A percentile compares a stretch with the other conserved stretches of the same genome.
phyloP scores from a whole-genome alignment of 2,329 filamentous ascomycete genomes.

The Aureobasidium sp. region DNA sequence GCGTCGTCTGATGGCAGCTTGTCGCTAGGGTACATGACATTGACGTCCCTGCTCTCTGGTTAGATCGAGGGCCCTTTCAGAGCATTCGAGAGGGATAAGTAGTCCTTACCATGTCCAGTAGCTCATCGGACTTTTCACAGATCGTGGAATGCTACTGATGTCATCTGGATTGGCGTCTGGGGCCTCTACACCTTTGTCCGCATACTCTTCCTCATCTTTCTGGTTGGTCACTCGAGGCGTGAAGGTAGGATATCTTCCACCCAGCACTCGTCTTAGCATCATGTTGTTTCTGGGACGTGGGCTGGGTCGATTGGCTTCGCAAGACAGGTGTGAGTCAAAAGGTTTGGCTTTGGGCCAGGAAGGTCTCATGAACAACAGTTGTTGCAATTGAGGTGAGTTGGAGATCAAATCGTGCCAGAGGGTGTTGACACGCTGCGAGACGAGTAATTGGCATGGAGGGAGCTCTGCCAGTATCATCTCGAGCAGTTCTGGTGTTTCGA shows the following conservation, averaged over 20 bases:
- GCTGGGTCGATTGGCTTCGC: constrained; percentile 21
- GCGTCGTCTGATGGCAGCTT: constrained; percentile 16
- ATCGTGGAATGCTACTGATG: neutral
- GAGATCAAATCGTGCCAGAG: constrained; percentile 25
- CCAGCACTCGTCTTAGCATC: constrained; percentile 28
- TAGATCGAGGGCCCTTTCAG: neutral
- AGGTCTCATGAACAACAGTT: constrained; percentile 30
- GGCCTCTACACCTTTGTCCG: neutral
- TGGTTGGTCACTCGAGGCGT: constrained; percentile 26
- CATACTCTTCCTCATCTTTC: constrained; percentile 15
- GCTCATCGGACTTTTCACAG: constrained; percentile 16
- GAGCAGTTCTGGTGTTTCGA: constrained; percentile 33
- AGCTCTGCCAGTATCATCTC: constrained; percentile 32
- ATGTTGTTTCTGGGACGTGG: constrained; percentile 30
- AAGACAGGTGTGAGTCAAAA: constrained; percentile 18
- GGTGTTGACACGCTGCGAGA: constrained; percentile 27
- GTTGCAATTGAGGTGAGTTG: constrained; percentile 25
- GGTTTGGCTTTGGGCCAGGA: constrained; percentile 25
- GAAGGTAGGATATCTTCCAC: constrained; percentile 29
- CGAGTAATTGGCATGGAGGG: constrained; percentile 26
- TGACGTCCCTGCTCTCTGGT: constrained; percentile 21
- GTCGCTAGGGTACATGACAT: constrained; percentile 26
- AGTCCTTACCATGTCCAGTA: constrained; percentile 25
- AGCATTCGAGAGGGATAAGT: neutral
- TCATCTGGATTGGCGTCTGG: neutral